A percentile compares a stretch with the other conserved stretches of the same genome.
phyloP scores from a whole-genome alignment of 78 protist species.

The Anaeramoeba flamelloides region DNA sequence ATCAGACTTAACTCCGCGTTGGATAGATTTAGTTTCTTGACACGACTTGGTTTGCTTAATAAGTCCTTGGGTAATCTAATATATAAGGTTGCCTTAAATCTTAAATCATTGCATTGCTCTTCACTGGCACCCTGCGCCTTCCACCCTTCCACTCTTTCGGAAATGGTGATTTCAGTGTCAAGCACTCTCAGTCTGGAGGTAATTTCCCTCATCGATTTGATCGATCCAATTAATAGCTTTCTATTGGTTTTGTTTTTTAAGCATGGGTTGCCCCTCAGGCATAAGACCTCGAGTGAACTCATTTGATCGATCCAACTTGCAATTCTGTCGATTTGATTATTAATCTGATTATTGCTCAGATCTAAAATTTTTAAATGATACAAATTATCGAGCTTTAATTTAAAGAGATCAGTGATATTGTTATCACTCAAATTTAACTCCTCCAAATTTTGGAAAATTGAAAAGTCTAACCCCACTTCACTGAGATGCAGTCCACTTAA shows the following conservation, averaged over 20 bases:
- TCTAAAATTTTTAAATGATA: not conserved
- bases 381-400: not conserved
- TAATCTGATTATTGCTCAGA: not conserved
- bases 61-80: not conserved
- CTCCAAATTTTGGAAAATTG: not conserved
- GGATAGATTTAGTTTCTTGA: not conserved
- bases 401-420: not conserved
- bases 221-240: not conserved
- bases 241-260: not conserved
- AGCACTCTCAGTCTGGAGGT: not conserved
- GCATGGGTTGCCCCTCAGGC: not conserved
- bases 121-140: not conserved
- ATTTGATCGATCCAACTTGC: not conserved
- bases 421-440: not conserved
- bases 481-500: not conserved
- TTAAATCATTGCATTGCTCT: not conserved
- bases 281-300: not conserved
- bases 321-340: not conserved
- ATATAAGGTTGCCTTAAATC: not conserved
- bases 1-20: not conserved
- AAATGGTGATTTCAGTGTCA: not conserved
- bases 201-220: not conserved
- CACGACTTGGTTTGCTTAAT: no score
- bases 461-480: not conserved
- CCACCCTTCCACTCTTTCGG: not conserved